Conservation (phyloP, 139 green algal genomes). For the Ulvella scutata region DNA sequence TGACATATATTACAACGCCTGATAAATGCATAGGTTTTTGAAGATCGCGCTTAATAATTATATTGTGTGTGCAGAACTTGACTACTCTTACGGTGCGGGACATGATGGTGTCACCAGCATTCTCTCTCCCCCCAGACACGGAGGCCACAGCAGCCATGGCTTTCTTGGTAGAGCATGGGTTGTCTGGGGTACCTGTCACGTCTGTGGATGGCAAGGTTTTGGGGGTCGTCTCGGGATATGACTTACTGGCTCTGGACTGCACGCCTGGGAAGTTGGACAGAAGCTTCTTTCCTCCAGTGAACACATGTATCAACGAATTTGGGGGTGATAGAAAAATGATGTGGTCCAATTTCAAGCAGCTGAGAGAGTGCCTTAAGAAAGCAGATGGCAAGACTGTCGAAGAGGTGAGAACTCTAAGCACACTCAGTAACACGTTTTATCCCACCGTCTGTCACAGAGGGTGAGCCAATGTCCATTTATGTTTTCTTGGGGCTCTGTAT, state of each 20-base stretch:
- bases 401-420: neutral
- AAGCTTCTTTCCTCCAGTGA: neutral
- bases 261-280: neutral
- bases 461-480: too few species aligned
- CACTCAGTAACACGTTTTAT: too few species aligned
- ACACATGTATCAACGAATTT: neutral
- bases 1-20: too few species aligned
- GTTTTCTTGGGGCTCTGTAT: too few species aligned
- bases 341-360: slow-evolving; percentile 3
- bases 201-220: neutral
- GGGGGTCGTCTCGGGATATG: neutral
- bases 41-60: too few species aligned
- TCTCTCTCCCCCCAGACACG: neutral
- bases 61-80: neutral
- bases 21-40: too few species aligned
- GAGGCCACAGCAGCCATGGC: neutral
- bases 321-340: neutral
- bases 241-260: neutral
- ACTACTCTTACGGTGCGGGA: neutral
- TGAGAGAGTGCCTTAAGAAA: neutral
- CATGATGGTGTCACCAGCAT: neutral
- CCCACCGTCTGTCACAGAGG: too few species aligned
- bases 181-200: neutral
- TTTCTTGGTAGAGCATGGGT: neutral
- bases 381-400: neutral